Evolutionary conservation across 305 asterid genomes (phyloP).

Genomic region (Fraxinus dipetala): DNA sequence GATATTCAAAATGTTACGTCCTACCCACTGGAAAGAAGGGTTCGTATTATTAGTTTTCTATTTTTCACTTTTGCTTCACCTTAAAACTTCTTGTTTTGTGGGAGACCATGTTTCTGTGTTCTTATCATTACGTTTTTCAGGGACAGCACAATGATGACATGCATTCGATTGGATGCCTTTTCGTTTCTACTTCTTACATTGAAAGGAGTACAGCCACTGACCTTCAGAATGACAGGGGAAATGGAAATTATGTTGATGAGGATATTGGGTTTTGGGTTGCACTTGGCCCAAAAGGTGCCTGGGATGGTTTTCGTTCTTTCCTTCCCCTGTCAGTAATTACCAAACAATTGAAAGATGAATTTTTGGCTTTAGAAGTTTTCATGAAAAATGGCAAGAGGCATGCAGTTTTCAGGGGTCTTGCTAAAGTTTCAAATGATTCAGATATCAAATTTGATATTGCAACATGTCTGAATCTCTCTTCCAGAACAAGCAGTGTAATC

Average conservation of each 20-base stretch:
- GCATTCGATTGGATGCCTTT: slow-evolving; percentile 53
- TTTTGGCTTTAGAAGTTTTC: slow-evolving; percentile 82
- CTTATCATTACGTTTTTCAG: slow-evolving; percentile 43
- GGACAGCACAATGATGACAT: slow-evolving; percentile 56
- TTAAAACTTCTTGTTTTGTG: slow-evolving; percentile 13
- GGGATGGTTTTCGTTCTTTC: slow-evolving; percentile 94
- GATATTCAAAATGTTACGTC: slow-evolving; percentile 51
- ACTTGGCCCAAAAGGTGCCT: slow-evolving; percentile 78
- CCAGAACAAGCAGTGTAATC: slow-evolving; percentile 33
- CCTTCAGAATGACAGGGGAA: slow-evolving; percentile 44
- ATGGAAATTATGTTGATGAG: slow-evolving; percentile 47
- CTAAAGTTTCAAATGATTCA: slow-evolving; percentile 75
- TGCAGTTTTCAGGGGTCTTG: slow-evolving; percentile 83
- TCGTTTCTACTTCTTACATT: slow-evolving; percentile 71
- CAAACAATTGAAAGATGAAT: slow-evolving; percentile 68
- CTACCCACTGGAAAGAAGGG: slow-evolving; percentile 69
- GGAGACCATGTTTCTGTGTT: slow-evolving; percentile 16
- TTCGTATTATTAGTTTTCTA: slow-evolving; percentile 26
- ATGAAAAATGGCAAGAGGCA: slow-evolving; percentile 85
- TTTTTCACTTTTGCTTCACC: slow-evolving; percentile 22
- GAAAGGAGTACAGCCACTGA: slow-evolving; percentile 67
- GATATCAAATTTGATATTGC: slow-evolving; percentile 73
- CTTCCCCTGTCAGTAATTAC: slow-evolving; percentile 82
- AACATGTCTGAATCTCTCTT: slow-evolving; percentile 46
- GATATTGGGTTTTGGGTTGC: slow-evolving; percentile 92